A percentile compares a stretch with the other conserved stretches of the same genome.
Conservation (phyloP, 176 grass and related monocot genomes). For the Phyllostachys edulis region DNA sequence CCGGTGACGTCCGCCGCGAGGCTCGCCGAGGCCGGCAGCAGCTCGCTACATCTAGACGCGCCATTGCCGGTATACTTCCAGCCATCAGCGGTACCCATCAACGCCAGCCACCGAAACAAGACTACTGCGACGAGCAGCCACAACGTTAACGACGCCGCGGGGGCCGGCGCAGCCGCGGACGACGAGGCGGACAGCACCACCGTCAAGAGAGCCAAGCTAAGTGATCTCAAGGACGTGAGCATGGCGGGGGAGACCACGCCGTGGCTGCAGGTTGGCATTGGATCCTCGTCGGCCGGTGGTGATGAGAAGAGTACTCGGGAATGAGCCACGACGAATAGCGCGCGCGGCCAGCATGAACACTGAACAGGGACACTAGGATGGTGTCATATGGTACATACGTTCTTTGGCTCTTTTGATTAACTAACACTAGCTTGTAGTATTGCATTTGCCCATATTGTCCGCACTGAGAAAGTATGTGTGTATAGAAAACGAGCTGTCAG, state of each 20-base stretch:
- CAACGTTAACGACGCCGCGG: slow-evolving; percentile 14
- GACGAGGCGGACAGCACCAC: slow-evolving; percentile 72
- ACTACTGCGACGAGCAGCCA: slow-evolving; percentile 9
- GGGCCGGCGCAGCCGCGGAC: slow-evolving; percentile 8
- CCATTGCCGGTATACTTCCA: slow-evolving; percentile 28
- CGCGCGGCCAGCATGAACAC: background rate
- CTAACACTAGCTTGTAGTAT: slow-evolving; percentile 21
- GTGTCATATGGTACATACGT: background rate
- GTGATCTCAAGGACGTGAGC: slow-evolving; percentile 66
- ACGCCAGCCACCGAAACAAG: slow-evolving; percentile 29
- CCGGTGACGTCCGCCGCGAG: background rate
- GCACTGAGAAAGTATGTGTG: background rate
- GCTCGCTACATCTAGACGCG: slow-evolving; percentile 32
- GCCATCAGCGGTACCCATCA: slow-evolving; percentile 6
- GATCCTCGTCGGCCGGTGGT: slow-evolving; percentile 44
- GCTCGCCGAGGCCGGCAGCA: slow-evolving; percentile 11
- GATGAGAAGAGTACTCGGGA: slow-evolving; percentile 16
- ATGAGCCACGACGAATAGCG: background rate
- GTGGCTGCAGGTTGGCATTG: slow-evolving; percentile 84
- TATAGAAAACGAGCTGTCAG: background rate
- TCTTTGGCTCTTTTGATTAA: slow-evolving; percentile 17
- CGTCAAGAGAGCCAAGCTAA: slow-evolving; percentile 50
- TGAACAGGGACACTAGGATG: background rate
- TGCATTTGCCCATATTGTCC: background rate
- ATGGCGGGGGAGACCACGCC: slow-evolving; percentile 47